Evolutionary conservation across 2,329 filamentous ascomycete species (phyloP), one percentile per base, ranked within the genome.

Genomic region (Colletotrichum sp.): DNA sequence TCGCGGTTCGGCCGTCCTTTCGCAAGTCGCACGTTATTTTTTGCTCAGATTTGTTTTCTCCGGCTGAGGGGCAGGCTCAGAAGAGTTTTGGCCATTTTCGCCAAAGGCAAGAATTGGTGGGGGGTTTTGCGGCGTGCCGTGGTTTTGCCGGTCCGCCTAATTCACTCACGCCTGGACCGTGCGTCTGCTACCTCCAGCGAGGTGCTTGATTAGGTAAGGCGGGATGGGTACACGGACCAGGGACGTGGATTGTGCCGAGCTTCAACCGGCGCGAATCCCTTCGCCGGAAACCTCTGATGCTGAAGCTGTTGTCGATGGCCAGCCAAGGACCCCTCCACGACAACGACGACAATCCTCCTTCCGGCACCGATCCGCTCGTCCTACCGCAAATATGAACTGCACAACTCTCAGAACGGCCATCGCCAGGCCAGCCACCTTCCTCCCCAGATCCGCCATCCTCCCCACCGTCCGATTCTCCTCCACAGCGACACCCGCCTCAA

Each of bases 61-160:
- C 55, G 44, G 73, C 69, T 68, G 77, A 78, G 77, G 77, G 77
- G 75, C 77, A 75, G 24, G 68, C 39, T 49, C 18, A 49, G 39
- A 70, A 75, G 76, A 77, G 76, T 77, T 78, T 78, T 78, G 76
- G 77, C 72, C 72, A 77, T 78, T 78, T 78, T 78, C 57, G 70
- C 72, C 68, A 78, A 76, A 77, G 57, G 28, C 49, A 69, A 67
- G 67, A 68, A 72, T 78, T 78, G 77, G 77, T 78, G 77, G 77
- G 77, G 77, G 72, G 68, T 64, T 69, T 62, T 72, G 32, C 34
- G 12, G 28, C 52, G 75, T 77, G 72, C 77, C 77, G 76, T 39
- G 36, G 69, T 76, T 77, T 77, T 73, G 30, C 76, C 76, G 76
- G 36, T 36, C 44, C 73, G 76, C 72, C 72, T 72, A 70, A 69